Conservation (phyloP, 768 basidiomycete genomes). For the Amanita inopinata region DNA sequence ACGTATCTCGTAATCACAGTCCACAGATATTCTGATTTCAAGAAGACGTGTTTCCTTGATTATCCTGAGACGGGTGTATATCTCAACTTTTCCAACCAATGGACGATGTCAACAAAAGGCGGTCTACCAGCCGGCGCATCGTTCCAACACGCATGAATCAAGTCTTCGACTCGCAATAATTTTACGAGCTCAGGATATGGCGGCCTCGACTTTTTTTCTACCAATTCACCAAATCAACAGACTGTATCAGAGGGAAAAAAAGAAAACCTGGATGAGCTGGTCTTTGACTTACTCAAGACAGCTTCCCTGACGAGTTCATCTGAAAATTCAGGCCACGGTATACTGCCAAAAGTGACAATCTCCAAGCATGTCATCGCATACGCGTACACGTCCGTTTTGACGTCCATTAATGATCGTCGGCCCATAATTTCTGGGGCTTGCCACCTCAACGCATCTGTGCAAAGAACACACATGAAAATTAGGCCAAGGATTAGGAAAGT, state of each 20-base stretch:
- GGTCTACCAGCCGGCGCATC: constrained; percentile 41
- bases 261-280: too few species aligned
- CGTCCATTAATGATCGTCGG: constrained; percentile 31
- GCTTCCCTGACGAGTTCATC: constrained; percentile 41
- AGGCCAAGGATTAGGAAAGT: constrained; percentile 30
- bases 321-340: constrained; percentile 46
- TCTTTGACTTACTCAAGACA: constrained; percentile 36
- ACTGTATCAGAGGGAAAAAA: constrained; percentile 4
- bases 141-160: constrained; percentile 49
- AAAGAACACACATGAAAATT: not conserved
- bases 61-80: too few species aligned
- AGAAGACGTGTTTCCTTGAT: too few species aligned
- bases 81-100: constrained; percentile 35
- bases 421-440: constrained; percentile 45
- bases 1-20: too few species aligned
- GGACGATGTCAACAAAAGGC: constrained; percentile 38
- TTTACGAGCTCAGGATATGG: constrained; percentile 29
- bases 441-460: constrained; percentile 43
- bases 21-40: too few species aligned
- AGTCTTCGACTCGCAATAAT: constrained; percentile 26
- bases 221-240: not conserved
- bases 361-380: constrained; percentile 60
- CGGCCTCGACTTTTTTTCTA: constrained; percentile 46
- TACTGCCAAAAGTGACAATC: constrained; percentile 49
- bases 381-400: constrained; percentile 59